These are phyloP conservation scores for Penicillium oxalicum DNA, from an alignment of 2,329 filamentous ascomycete genomes.

Conservation along the genomic window DNA sequence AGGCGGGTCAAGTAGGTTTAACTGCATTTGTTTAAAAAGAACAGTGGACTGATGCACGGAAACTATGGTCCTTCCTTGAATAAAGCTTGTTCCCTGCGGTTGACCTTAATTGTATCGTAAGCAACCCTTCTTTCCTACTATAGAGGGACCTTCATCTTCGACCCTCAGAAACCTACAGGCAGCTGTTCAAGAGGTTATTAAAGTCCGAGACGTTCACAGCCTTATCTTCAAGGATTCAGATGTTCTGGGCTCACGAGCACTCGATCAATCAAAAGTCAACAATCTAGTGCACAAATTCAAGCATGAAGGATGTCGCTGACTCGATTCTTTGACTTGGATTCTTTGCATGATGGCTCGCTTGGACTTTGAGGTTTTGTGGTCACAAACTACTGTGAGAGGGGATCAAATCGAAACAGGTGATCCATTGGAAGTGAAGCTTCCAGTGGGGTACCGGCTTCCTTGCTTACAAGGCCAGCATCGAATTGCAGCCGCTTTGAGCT, in stretches of 20 bases:
- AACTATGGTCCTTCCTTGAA: too few relatives aligned
- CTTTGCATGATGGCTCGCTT: conserved; percentile 1
- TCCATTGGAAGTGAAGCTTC: background rate
- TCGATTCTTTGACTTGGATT: conserved; percentile 10
- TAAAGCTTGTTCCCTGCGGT: too few relatives aligned
- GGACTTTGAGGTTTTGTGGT: background rate
- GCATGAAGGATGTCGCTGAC: conserved; percentile 11
- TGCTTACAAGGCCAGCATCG: conserved; percentile 12
- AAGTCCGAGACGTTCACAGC: conserved; percentile 1
- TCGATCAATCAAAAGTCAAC: conserved; percentile 3
- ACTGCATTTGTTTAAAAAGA: too few relatives aligned
- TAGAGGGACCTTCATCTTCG: too few relatives aligned
- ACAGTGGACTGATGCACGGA: too few relatives aligned
- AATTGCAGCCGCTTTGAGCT: conserved; percentile 6
- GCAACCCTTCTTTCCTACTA: too few relatives aligned
- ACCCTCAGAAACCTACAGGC: too few relatives aligned
- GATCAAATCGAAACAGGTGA: too few relatives aligned
- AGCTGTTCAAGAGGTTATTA: too few relatives aligned
- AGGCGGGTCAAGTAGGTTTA: too few relatives aligned
- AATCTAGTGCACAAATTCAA: conserved; percentile 10
- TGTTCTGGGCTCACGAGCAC: conserved; percentile 4
- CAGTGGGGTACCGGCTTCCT: background rate
- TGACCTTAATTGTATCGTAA: too few relatives aligned
- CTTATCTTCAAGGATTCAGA: conserved; percentile 7
- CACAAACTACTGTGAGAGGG: background rate